Base-by-base conservation (phyloP, 1,139 yeast species). In the Nakaseomyces delphensis region DNA sequence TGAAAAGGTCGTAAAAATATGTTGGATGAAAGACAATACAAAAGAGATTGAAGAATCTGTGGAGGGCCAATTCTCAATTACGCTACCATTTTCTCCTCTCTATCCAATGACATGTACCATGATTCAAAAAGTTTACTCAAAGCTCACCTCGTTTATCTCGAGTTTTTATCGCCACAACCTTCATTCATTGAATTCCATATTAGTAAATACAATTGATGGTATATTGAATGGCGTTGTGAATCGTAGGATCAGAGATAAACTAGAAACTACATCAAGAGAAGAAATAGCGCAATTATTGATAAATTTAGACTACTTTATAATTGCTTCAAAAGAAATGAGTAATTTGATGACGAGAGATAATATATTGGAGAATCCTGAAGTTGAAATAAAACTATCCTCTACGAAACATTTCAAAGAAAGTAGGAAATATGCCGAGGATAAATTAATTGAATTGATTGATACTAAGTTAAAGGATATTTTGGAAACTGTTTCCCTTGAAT, bases 271-370 rank as follows among this genome's bases (percentile, higher is more conserved):
- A 23, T 83, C 87, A 47, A 83, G 94, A 59, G 98, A 91, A 62
- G 87, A 87, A 50, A 76, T 87, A 36, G 84, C 96, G 0, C 97
- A 91, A 64, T 85, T 86, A 52, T 71, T 84, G 51, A 81, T 93
- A 45, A 87, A 91, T 59, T 68, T 89, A 55, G 96, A 91, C 56
- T 86, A 85, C 62, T 89, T 89, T 60, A 72, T 83, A 38, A 65
- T 65, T 36, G 77, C 79, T 20, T 67, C 79, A 0, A 56, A 57
- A 29, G 74, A 73, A 46, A 61, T 73, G 35, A 66, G 73, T 33
- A 53, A 53, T 20, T 51, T 60, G 27, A 55, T 74, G 48, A 71
- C 71, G n/a, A 53, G 54, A 20, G 65, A 59, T 18, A 67, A 69
- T 62, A 59, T 65, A 18, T 56, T 69, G 18, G 69, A 69, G 13